phyloP scores from a whole-genome alignment of 345 rosid species.

The Populus pruinosa region DNA sequence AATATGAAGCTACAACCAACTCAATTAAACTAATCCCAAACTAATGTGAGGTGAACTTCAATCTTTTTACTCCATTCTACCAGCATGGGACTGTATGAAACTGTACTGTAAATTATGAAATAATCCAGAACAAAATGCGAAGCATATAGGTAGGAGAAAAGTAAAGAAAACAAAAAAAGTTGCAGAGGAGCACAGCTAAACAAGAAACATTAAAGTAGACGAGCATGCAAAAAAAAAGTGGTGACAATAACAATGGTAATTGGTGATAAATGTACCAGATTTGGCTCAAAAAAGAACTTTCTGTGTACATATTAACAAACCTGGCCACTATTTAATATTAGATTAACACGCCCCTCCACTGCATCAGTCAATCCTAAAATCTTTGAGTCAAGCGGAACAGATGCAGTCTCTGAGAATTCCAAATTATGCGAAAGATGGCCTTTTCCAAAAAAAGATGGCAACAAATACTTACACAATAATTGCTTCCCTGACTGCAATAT shows the following conservation, averaged over 20 bases:
- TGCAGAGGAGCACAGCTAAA: not conserved
- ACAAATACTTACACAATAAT: conserved; percentile 75
- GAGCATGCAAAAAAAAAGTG: not conserved
- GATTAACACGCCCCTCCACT: conserved; percentile 72
- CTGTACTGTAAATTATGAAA: not conserved
- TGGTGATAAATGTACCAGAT: not conserved
- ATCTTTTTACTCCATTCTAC: not conserved
- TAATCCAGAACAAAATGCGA: not conserved
- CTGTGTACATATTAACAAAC: conserved; percentile 31
- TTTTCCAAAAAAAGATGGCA: conserved; percentile 59
- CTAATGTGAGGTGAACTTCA: not conserved
- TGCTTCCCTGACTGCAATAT: conserved; percentile 75
- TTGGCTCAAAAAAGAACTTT: not conserved
- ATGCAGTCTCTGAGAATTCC: conserved; percentile 46
- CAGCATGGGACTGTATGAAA: not conserved
- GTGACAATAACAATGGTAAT: not conserved
- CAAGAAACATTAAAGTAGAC: not conserved
- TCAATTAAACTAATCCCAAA: not conserved
- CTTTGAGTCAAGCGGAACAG: conserved; percentile 54
- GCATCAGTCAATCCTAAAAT: conserved; percentile 81
- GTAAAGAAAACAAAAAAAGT: not conserved
- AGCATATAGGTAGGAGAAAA: not conserved
- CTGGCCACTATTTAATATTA: conserved; percentile 69
- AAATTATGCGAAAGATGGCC: conserved; percentile 37
- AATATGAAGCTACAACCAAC: not conserved